Evolutionary conservation across 805 yeast genomes (phyloP), one percentile per base, ranked within the genome.

Genomic region (Naumovozyma baii): DNA sequence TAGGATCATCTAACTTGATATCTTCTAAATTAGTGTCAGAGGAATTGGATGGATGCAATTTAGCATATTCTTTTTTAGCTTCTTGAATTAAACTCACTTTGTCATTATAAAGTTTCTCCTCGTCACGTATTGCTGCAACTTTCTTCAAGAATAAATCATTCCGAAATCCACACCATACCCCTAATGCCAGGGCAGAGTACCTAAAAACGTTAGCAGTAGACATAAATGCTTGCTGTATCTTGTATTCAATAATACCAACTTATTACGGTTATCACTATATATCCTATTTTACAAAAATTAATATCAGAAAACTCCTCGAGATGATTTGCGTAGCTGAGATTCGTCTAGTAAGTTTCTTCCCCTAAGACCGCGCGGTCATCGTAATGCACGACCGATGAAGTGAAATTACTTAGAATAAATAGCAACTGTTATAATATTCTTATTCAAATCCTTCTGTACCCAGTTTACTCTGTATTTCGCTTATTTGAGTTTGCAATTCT

Each of bases 21-120:
- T 75, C 73, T 56, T 85, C 90, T 61, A 87, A 72, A 67, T 88
- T 74, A 50, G 80, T 62, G 39, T 75, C 73, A 39, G 72, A 69
- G 34, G 65, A 51, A n/a, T 70, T 64, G 36, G 62, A 62, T 50
- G 71, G 67, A 55, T 73, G 65, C 56, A 77, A 66, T 64, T 76
- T 81, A 52, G 85, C 87, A 67, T 73, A 90, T 68, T 84, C 88
- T 39, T 80, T 82, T 71, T 84, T 87, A 52, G 97, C 98, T 65
- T 86, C 82, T 44, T 71, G 77, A 55, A 90, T 83, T 60, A 88
- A 75, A 55, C 80, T 78, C 63, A 76, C 74, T 64, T 84, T 76
- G 49, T 74, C 68, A 47, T 74, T 70, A 64, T 69, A 83, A 43
- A 74, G 77, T 33, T 67, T 68, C 39, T 68, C 67, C 54, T 77